Evolutionary conservation across 2,329 filamentous ascomycete genomes (phyloP).

Genomic region (Aspergillus clavatus): DNA sequence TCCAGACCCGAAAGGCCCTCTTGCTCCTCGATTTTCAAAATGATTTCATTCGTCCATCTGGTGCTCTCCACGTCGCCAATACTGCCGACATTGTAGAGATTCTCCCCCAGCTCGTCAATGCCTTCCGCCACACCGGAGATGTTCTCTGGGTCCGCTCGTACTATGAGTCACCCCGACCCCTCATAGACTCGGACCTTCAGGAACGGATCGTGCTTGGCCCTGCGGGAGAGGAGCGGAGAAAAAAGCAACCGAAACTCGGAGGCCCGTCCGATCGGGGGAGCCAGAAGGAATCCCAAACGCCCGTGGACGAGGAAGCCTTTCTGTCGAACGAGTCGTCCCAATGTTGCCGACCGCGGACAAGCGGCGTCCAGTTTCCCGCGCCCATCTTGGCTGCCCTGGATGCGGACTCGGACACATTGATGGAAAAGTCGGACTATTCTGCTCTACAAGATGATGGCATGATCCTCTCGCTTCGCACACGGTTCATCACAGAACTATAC

Average conservation of each 20-base stretch:
- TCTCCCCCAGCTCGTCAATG: conserved; percentile 60
- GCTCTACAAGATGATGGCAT: conserved; percentile 73
- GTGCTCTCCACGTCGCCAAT: conserved; percentile 61
- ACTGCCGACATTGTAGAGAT: conserved; percentile 63
- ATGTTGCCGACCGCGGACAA: conserved; percentile 39
- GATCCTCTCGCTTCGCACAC: conserved; percentile 72
- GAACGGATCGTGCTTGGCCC: conserved; percentile 42
- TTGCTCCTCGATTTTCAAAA: conserved; percentile 85
- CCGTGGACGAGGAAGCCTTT: conserved; percentile 41
- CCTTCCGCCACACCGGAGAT: conserved; percentile 67
- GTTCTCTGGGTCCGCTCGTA: conserved; percentile 82
- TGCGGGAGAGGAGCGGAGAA: conserved; percentile 24
- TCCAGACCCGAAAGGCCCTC: conserved; percentile 63
- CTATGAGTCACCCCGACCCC: conserved; percentile 59
- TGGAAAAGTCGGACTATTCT: conserved; percentile 78
- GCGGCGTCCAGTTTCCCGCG: conserved; percentile 49
- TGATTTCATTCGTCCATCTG: conserved; percentile 70
- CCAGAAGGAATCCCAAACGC: conserved; percentile 8
- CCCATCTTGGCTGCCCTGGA: conserved; percentile 49
- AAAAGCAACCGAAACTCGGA: not conserved
- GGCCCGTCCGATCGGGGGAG: conserved; percentile 14
- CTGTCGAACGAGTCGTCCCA: conserved; percentile 29
- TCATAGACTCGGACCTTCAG: conserved; percentile 49
- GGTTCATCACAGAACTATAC: conserved; percentile 82
- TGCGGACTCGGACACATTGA: conserved; percentile 47